A percentile compares a stretch with the other conserved stretches of the same genome.
These are phyloP conservation scores for Aspergillus proliferans DNA, from an alignment of 2,329 filamentous ascomycete genomes.

Conservation along the genomic window DNA sequence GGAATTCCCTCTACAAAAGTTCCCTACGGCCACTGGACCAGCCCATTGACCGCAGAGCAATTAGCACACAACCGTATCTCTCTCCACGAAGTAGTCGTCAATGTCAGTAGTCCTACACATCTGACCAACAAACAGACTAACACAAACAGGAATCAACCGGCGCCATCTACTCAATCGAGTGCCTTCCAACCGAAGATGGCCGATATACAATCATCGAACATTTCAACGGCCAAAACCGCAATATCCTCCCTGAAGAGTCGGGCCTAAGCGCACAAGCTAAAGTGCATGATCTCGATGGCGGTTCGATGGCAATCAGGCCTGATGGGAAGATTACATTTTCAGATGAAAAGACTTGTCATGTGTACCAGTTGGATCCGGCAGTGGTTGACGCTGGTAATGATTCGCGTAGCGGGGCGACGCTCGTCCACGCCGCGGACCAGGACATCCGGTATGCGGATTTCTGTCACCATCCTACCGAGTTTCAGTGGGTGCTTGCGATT, in stretches of 20 bases:
- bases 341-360: slow-evolving; percentile 36
- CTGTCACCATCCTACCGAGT: slow-evolving; percentile 35
- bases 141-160: slow-evolving; percentile 16
- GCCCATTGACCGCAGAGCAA: slow-evolving; percentile 32
- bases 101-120: slow-evolving; percentile 15
- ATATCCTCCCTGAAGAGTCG: slow-evolving; percentile 38
- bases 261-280: slow-evolving; percentile 39
- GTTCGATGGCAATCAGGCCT: slow-evolving; percentile 35
- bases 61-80: slow-evolving; percentile 27
- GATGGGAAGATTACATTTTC: slow-evolving; percentile 43
- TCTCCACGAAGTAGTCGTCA: slow-evolving; percentile 26
- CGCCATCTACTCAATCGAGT: slow-evolving; percentile 31
- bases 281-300: slow-evolving; percentile 52
- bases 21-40: slow-evolving; percentile 35
- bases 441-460: slow-evolving; percentile 39
- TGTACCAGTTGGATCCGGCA: slow-evolving; percentile 40
- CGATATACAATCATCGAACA: slow-evolving; percentile 43
- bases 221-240: slow-evolving; percentile 23
- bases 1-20: slow-evolving; percentile 7
- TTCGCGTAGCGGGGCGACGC: slow-evolving; percentile 3
- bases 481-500: slow-evolving; percentile 45
- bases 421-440: slow-evolving; percentile 23
- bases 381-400: slow-evolving; percentile 20
- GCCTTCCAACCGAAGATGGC: slow-evolving; percentile 34
- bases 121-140: background rate